Evolutionary conservation across 2,329 filamentous ascomycete species (phyloP).

Genomic region (Alternaria sp.): DNA sequence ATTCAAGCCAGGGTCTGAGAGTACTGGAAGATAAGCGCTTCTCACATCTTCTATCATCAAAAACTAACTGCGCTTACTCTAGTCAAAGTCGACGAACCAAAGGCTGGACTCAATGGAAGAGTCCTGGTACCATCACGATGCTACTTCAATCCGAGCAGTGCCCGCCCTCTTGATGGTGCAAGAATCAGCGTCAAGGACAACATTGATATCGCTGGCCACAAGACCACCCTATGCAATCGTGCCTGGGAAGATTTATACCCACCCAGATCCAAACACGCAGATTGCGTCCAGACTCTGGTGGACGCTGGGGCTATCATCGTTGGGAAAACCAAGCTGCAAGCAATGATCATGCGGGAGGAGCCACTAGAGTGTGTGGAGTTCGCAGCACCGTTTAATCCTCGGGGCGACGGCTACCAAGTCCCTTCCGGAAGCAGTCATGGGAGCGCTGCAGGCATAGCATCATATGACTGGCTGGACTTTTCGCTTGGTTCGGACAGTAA

Average conservation of each 20-base stretch:
- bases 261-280: background rate
- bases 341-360: conserved; percentile 46
- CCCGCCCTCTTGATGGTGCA: conserved; percentile 25
- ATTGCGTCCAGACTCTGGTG: background rate
- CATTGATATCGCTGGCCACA: conserved; percentile 9
- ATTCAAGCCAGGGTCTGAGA: too few relatives aligned
- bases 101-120: too few relatives aligned
- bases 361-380: conserved; percentile 7
- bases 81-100: too few relatives aligned
- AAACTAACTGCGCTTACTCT: too few relatives aligned
- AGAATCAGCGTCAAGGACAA: conserved; percentile 40
- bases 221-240: conserved; percentile 11
- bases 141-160: background rate
- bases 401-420: conserved; percentile 31
- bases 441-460: conserved; percentile 1
- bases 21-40: too few relatives aligned
- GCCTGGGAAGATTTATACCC: conserved; percentile 12
- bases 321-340: conserved; percentile 58
- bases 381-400: conserved; percentile 28
- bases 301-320: conserved; percentile 46
- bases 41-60: too few relatives aligned
- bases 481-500: conserved; percentile 43
- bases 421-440: conserved; percentile 13
- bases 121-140: background rate
- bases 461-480: conserved; percentile 19